Evolutionary conservation across 352 stramenopile genomes (phyloP), one percentile per base, ranked within the genome.

Genomic region (Phytophthora foliorum): DNA sequence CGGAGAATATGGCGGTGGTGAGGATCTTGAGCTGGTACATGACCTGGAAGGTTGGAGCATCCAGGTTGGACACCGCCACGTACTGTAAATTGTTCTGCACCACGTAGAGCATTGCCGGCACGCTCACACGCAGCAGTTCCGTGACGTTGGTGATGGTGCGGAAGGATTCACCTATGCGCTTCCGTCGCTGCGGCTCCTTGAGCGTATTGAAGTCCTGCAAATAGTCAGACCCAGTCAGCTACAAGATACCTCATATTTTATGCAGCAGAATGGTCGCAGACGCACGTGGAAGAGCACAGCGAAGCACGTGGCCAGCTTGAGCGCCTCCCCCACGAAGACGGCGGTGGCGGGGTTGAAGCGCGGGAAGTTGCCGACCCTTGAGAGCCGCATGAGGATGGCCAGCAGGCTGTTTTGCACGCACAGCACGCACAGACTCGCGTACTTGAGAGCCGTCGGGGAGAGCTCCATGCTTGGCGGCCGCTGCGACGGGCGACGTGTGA

Each of bases 1-100:
- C 86, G n/a, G 86, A 93, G 71, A 96, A 96, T 39, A 94, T 77
- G 39, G 88, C 86, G 9, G 88, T 96, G 13, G 88, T 94, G 31
- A 94, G 75, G 74, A 96, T 96, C 76, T 96, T 96, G 72, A 96
- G 84, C 75, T 96, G 88, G 77, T 92, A 93, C 48, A 92, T 81
- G 65, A 95, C 78, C 63, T 95, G 87, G 63, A 93, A 95, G 13
- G 84, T 84, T 41, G 86, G 79, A 6, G 87, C 86, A 55, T 95
- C 88, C 51, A 95, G 74, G 61, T 95, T 93, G 45, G 87, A 91
- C 34, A 85, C 84, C 14, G 88, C 86, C 24, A 94, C 77, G 55
- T 94, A 93, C 74, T 93, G 86, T 36, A 95, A 63, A 52, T 93
- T 95, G 81, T 95, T 95, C 63, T 94, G 88, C 39, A 94, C 74